Conservation (phyloP, 139 green algal species). For the Pleodorina starrii region DNA sequence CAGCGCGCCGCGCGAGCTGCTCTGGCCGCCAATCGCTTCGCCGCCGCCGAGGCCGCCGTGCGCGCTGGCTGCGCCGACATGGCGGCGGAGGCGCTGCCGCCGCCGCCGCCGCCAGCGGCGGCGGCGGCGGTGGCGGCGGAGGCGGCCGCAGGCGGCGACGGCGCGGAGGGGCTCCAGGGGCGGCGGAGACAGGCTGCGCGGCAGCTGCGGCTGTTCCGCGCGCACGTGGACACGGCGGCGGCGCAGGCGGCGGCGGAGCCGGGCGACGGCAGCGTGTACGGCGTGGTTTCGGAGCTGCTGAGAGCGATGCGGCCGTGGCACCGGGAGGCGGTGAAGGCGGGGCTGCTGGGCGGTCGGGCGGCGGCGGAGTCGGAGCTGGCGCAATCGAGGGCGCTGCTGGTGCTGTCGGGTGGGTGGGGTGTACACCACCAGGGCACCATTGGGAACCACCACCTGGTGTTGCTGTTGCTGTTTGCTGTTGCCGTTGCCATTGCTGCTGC, state of each 20-base stretch:
- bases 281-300: background rate
- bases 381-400: conserved; percentile 30
- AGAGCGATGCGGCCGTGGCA: background rate
- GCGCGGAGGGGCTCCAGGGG: background rate
- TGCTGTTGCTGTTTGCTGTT: too few relatives aligned
- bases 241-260: conserved; percentile 12
- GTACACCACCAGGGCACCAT: too few relatives aligned
- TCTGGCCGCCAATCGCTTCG: background rate
- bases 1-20: background rate
- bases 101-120: background rate
- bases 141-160: background rate
- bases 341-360: background rate
- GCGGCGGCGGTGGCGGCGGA: background rate
- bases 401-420: conserved; percentile 14
- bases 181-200: background rate
- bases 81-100: conserved; percentile 20
- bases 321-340: background rate
- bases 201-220: conserved; percentile 14
- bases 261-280: background rate
- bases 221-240: background rate
- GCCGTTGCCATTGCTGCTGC: too few relatives aligned
- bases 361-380: conserved; percentile 26
- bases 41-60: conserved; percentile 20
- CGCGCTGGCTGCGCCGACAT: background rate
- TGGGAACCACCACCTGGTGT: too few relatives aligned